Evolutionary conservation across 768 basidiomycete species (phyloP), one percentile per base, ranked within the genome.

Genomic region (Termitomyces sp.): DNA sequence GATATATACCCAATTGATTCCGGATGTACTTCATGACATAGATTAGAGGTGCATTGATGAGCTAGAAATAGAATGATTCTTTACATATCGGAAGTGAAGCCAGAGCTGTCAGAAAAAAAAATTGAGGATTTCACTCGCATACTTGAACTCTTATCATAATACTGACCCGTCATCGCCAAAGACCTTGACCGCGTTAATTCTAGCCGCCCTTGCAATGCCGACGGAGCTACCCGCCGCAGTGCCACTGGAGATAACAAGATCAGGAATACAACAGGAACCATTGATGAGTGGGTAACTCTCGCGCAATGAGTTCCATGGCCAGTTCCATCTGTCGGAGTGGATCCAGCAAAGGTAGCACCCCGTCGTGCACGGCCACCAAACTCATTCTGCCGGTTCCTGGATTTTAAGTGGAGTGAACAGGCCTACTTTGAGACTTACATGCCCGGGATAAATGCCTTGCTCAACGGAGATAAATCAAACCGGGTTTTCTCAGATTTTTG

Each of bases 311-410:
- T 77, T 22, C 78, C 79, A 56, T 79, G 77, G 14, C 77, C 78
- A 60, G 75, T 66, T 20, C 72, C 74, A 62, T 79, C 78, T 39
- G 46, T 57, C 1, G n/a, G 44, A 7, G 61, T 32, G 55, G 68
- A 64, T 46, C 61, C 67, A 14, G 71, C 72, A 55, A 78, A 76
- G 33, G 70, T n/a, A n/a, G n/a, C n/a, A n/a, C n/a, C n/a, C n/a
- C n/a, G n/a, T n/a, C n/a, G n/a, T n/a, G n/a, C n/a, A 34, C 79
- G 76, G 4, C 76, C 77, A 56, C 68, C 74, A 55, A 80, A 80
- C 57, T 75, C 64, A 16, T 47, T 48, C 75, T 76, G 12, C 7
- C 12, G 22, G 12, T 2, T n/a, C 3, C n/a, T n/a, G n/a, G 14
- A 12, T n/a, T 32, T 18, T n/a, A n/a, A n/a, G 8, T 2, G 22